A percentile compares a stretch with the other conserved stretches of the same genome.
These are phyloP conservation scores for Tuber melanosporum DNA, from an alignment of 495 filamentous ascomycete species.

Conservation along the genomic window DNA sequence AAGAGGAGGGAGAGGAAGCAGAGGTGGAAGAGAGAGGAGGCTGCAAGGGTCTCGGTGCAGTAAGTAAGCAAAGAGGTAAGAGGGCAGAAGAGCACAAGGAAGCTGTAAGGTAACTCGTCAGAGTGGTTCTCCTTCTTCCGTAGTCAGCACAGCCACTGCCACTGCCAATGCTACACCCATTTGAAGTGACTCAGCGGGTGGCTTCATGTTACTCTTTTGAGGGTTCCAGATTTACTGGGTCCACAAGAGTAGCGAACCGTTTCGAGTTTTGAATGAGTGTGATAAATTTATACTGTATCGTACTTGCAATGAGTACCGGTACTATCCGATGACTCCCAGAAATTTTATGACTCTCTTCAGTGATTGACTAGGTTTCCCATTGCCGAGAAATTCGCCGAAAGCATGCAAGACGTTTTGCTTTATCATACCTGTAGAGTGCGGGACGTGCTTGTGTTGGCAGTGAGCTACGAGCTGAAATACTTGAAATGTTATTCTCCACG, in stretches of 20 bases:
- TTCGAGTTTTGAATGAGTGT: neutral
- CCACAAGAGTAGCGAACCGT: neutral
- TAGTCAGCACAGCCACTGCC: neutral
- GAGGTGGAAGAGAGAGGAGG: slow-evolving; percentile 7
- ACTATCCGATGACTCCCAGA: neutral
- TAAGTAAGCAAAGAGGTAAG: neutral
- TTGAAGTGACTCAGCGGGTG: neutral
- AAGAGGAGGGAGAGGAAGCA: slow-evolving; percentile 8
- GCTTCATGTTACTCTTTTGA: neutral
- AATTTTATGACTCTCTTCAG: neutral
- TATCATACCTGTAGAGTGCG: neutral
- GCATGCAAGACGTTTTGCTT: neutral
- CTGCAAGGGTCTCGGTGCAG: neutral
- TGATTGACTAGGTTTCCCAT: neutral
- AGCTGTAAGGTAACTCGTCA: slow-evolving; percentile 1
- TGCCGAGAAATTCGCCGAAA: neutral
- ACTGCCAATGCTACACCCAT: neutral
- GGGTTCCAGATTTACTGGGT: neutral
- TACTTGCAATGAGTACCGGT: too few species aligned
- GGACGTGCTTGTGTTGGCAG: neutral
- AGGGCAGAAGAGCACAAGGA: neutral
- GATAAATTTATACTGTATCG: neutral
- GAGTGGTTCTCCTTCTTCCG: neutral
- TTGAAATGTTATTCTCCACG: too few species aligned
- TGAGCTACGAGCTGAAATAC: neutral